Evolutionary conservation across 2,329 filamentous ascomycete genomes (phyloP), one percentile per base, ranked within the genome.

Genomic region (Lasiodiplodia citricola): DNA sequence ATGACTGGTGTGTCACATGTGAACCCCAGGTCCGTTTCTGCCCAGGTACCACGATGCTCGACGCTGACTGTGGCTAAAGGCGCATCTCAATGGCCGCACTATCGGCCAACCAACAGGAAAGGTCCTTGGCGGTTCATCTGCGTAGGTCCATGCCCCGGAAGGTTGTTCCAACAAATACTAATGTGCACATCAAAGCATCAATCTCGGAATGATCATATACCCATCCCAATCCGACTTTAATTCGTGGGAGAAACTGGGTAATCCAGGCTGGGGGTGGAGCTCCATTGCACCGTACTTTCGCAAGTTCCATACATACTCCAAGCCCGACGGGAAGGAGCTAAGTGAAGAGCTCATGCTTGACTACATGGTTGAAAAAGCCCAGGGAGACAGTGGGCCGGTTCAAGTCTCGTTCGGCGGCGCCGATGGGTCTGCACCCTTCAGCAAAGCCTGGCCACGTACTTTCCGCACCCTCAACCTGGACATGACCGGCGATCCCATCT

Each of bases 1-100:
- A 75, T 68, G 77, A 79, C 51, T 79, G 76, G 77, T 38, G 70
- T 7, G 75, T 67, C 66, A 75, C 73, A 44, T 77, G 75, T 10
- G 73, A 76, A n/a, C 75, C 76, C 2, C 76, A 78, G 68, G 76
- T 74, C 28, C 5, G 54, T 75, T 21, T 65, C 77, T 16, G 69
- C 18, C 18, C 41, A 73, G 35, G 73, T 1, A 21, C 4, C 8
- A 71, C 10, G 67, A 51, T n/a, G 41, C 18, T 47, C 44, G 18
- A 11, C 1, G 37, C n/a, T 55, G n/a, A 51, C 44, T 31, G 18
- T 21, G 44, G 5, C 16, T 7, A 3, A 23, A 68, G 67, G 51
- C 23, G 13, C 67, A 68, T 28, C 18, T 65, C 7, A 58, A 68
- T 41, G 67, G 58, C 23, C 64, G 67, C 38, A 41, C 64, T 41